Base-by-base conservation (phyloP, 2,329 filamentous ascomycete species). In the Cercospora sp. region DNA sequence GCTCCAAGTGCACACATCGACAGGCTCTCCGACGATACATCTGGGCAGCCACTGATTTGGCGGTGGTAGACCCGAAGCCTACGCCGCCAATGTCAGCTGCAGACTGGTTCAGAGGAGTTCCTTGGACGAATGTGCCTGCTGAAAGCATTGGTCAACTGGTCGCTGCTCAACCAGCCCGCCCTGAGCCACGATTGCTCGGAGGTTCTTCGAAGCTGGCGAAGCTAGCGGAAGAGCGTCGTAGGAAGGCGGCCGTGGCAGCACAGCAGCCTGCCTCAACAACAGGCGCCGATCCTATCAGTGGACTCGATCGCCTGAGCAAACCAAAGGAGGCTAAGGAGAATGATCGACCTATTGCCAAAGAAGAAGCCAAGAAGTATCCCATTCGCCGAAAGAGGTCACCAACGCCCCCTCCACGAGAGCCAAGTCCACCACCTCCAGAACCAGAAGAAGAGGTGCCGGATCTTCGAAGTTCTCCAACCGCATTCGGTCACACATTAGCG, bases 171-270 rank as follows among this genome's bases (percentile, higher is more conserved):
- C 87, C 85, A 79, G 67, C 86, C 40, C 81, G 37, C n/a, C 63
- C 67, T 26, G n/a, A 81, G 70, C 88, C 86, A 63, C 83, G 82
- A 59, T 83, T 99, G 0, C 80, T 97, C 2, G 96, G 95, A 32
- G 96, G 95, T 37, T 87, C 88, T 8, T 97, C 94, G 5, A 99
- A 99, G 76, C 84, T 99, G 57, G 94, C 97, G 74, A 93, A 93
- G 59, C 83, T 99, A 51, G 94, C 94, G 62, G 93, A 93, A 37
- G 91, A 92, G 64, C 87, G 93, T 30, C 94, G 93, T 78, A 94
- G 92, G 80, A 97, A 93, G 79, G 89, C 89, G 13, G 89, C 77
- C 5, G 37, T 40, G 37, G 37, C 45, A 51, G 21, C 45, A 51
- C 45, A 51, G 45, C 45, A 51, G 10, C 45, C 45, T 13, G 7